These are phyloP conservation scores for Bolboschoenus planiculmis DNA, from an alignment of 176 grass and related monocot species.

Conservation along the genomic window DNA sequence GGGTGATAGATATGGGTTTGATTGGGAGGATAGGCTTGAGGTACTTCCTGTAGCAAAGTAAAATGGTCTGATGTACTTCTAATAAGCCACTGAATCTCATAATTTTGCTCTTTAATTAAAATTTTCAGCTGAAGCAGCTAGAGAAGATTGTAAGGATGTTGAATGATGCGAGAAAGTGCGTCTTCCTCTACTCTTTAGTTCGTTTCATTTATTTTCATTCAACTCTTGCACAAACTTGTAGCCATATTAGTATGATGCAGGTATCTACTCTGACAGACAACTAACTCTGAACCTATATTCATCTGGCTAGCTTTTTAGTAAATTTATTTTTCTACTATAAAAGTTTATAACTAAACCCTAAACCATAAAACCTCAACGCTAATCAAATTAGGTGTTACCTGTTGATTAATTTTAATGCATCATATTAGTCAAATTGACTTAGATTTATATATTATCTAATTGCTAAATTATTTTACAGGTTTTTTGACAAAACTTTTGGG, in stretches of 20 bases:
- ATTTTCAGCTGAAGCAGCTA: conserved; percentile 61
- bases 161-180: conserved; percentile 66
- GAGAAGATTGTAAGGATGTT: conserved; percentile 51
- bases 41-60: conserved; percentile 23
- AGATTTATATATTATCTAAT: background rate
- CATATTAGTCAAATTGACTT: background rate
- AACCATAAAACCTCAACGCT: background rate
- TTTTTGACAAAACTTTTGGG: conserved; percentile 63
- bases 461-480: conserved; percentile 39
- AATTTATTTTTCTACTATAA: background rate
- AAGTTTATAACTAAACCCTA: background rate
- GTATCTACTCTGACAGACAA: background rate
- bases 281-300: background rate
- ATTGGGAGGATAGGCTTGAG: conserved; percentile 72
- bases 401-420: background rate
- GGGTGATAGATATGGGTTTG: conserved; percentile 38
- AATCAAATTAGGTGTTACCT: background rate
- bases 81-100: background rate
- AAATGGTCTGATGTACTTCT: background rate
- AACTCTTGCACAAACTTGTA: background rate
- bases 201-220: background rate
- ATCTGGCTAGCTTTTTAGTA: background rate
- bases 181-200: background rate
- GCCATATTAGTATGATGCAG: background rate
- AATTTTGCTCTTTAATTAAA: conserved; percentile 18